Evolutionary conservation across 1,139 yeast genomes (phyloP).

Genomic region (Scheffersomyces stambukii): DNA sequence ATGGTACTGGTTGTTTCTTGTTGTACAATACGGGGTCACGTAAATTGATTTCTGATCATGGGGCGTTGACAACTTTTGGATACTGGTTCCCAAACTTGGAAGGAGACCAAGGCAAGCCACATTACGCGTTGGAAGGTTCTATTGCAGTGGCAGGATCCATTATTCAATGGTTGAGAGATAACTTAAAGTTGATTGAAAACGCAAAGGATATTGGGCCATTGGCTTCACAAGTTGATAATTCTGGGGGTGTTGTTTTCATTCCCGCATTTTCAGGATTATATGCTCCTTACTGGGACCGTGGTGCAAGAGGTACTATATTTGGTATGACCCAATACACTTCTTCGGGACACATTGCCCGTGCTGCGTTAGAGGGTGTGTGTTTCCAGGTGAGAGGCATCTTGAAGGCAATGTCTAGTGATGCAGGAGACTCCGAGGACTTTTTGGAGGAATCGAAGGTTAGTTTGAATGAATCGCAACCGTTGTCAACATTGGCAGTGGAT

Average conservation of each 20-base stretch:
- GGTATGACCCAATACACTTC: conserved; percentile 90
- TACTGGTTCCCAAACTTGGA: conserved; percentile 76
- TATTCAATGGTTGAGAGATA: conserved; percentile 92
- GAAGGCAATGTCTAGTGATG: conserved; percentile 85
- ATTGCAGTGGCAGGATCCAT: conserved; percentile 95
- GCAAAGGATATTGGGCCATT: conserved; percentile 89
- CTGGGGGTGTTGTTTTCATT: conserved; percentile 92
- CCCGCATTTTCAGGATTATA: conserved; percentile 94
- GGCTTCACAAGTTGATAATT: conserved; percentile 74
- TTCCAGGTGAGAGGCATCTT: conserved; percentile 89
- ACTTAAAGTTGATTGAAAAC: conserved; percentile 72
- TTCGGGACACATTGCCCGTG: conserved; percentile 85
- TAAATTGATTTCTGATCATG: conserved; percentile 66
- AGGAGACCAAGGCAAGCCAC: conserved; percentile 57
- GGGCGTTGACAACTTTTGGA: conserved; percentile 85
- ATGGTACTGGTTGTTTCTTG: conserved; percentile 94
- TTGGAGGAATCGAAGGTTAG: conserved; percentile 38
- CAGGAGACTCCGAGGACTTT: conserved; percentile 52
- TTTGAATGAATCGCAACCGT: conserved; percentile 44
- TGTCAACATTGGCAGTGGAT: conserved; percentile 70
- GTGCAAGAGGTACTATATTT: conserved; percentile 87
- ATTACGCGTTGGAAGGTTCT: conserved; percentile 90
- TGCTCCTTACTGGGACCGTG: conserved; percentile 96
- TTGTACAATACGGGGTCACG: conserved; percentile 79
- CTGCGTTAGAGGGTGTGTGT: conserved; percentile 93